Evolutionary conservation across 1,284 basidiomycete species (phyloP), one percentile per base, ranked within the genome.

Genomic region (Papiliotrema nemorosa): DNA sequence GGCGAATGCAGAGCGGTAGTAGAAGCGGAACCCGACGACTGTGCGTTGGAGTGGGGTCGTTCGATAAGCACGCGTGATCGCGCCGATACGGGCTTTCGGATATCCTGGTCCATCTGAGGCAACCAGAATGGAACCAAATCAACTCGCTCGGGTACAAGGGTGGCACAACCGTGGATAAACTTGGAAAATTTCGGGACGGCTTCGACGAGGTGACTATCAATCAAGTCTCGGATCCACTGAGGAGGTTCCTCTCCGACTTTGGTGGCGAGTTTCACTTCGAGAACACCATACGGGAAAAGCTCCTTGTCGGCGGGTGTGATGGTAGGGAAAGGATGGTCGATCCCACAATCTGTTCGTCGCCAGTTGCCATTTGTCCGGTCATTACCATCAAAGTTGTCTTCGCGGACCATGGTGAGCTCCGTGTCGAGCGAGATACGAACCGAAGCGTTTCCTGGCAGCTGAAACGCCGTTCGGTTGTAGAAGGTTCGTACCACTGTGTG

Each of bases 121-220:
- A 97, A 83, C 94, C 94, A 98, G 81, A 97, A 98, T 3, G 94
- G 94, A 16, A 98, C 88, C n/a, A 98, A 82, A 67, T 97, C 90
- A 49, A 97, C 94, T 38, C 94, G 87, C 70, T 91, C 85, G 31
- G 93, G 90, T 7, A 98, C 76, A 0, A 97, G 79, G 0, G 91
- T 94, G 1, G 94, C 87, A 67, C 94, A 98, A 24, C 94, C 94
- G 69, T 97, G 94, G 59, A 97, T 96, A 72, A 97, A 97, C 57
- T 89, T 76, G 33, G 74, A 76, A 78, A 89, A 89, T 75, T 93
- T 93, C 26, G 90, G 90, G 4, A 93, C 87, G 18, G 89, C 88
- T 69, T 93, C 90, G 7, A 96, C 94, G 5, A 98, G 78, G 76
- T 97, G 92, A 45, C 88, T 91, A 63, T 87, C 84, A 36, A 98